Base-by-base conservation (phyloP, 495 filamentous ascomycete species). In the Penicillium turbatum region DNA sequence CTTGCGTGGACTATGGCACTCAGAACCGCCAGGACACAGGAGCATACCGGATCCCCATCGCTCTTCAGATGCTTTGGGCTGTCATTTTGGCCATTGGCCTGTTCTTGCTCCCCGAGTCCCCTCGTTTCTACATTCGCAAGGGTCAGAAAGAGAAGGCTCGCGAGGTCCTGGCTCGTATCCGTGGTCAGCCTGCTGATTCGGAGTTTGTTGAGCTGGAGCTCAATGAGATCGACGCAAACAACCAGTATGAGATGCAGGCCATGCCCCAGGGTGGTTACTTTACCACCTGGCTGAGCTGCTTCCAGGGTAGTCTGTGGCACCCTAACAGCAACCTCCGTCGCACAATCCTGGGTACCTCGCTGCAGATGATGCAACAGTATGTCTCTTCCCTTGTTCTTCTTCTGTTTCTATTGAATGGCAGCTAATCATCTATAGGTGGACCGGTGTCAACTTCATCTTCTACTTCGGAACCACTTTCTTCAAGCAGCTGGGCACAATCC, bases 381-480 rank as follows among this genome's bases (percentile, higher is more conserved):
- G 42, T 19, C 27, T 45, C 16, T 2, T 35, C 12, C 32, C 11
- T 35, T 12, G 1, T 19, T 13, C 10, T 11, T 15, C 27, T 31
- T 15, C 16, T 8, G 6, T 12, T 42, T 1, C 1, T 15, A n/a
- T 24, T 7, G 29, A 44, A 31, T 9, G 5, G 29, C 16, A 21
- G 15, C 43, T 46, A 34, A 46, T 9, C 8, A n/a, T 13, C 10
- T 3, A 19, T n/a, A 46, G 43, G 15, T 72, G 92, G 76, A 85
- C 88, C 24, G 89, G 89, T 74, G 84, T 95, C 72, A 93, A 95
- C 79, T 92, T 93, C 76, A 85, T 95, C 74, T 92, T 95, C 82
- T 95, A 92, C 79, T 93, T 87, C 69, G 85, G 85, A 39, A 90
- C 87, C 26, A 80, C 84, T 45, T 92, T 92, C 82, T 87, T 93